Evolutionary conservation across 345 rosid species (phyloP).

Genomic region (Eutrema heterophyllum): DNA sequence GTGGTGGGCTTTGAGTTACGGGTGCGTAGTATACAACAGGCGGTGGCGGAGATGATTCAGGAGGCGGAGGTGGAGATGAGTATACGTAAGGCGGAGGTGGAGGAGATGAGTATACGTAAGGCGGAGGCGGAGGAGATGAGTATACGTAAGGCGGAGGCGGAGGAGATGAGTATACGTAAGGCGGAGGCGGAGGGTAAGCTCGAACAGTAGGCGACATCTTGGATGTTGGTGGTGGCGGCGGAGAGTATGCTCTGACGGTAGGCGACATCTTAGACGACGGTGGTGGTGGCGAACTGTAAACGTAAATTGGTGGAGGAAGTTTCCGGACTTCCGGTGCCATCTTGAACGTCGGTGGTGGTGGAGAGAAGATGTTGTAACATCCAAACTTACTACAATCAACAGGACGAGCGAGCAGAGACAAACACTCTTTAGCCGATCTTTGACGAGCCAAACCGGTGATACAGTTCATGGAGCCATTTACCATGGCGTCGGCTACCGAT

Average conservation of each 20-base stretch:
- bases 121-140: constrained; percentile 25
- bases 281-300: constrained; percentile 43
- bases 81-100: constrained; percentile 37
- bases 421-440: constrained; percentile 51
- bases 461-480: constrained; percentile 47
- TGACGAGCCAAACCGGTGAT: constrained; percentile 43
- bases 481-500: constrained; percentile 12
- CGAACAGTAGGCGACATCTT: constrained; percentile 33
- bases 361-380: constrained; percentile 33
- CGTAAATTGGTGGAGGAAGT: constrained; percentile 36
- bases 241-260: constrained; percentile 28
- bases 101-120: constrained; percentile 13
- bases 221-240: constrained; percentile 28
- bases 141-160: constrained; percentile 25
- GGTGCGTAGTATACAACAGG: constrained; percentile 31
- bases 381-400: constrained; percentile 57
- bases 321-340: constrained; percentile 29
- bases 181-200: constrained; percentile 21
- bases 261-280: constrained; percentile 36
- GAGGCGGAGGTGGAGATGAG: constrained; percentile 23
- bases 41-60: constrained; percentile 45
- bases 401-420: constrained; percentile 45
- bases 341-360: constrained; percentile 33
- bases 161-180: too few species aligned
- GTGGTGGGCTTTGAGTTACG: constrained; percentile 28